These are phyloP conservation scores for Ramularia collo-cygni DNA, from an alignment of 2,329 filamentous ascomycete genomes.

Conservation along the genomic window DNA sequence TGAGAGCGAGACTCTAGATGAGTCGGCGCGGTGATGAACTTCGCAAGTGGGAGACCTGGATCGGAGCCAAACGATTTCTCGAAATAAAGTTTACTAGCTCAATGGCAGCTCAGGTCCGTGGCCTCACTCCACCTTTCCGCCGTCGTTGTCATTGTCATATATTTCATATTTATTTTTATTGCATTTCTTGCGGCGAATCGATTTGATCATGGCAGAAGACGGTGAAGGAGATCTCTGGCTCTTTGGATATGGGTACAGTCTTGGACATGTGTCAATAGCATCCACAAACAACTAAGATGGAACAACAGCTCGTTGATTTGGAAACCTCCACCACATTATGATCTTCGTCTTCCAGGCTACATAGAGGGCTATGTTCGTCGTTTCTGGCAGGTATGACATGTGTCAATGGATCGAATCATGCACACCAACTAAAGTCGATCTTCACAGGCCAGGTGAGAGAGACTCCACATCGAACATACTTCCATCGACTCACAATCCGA, in stretches of 20 bases:
- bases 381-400: conserved; percentile 83
- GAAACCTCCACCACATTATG: conserved; percentile 95
- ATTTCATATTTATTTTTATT: no score
- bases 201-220: conserved; percentile 12
- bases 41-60: no score
- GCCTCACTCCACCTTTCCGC: no score
- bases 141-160: no score
- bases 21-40: no score
- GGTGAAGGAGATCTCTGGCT: conserved; percentile 68
- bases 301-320: conserved; percentile 77
- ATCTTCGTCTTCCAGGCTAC: conserved; percentile 78
- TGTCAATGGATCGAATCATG: background rate
- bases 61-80: no score
- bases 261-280: no score
- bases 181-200: no score
- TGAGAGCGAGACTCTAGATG: conserved; percentile 3
- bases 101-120: no score
- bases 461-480: background rate
- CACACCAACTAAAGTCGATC: no score
- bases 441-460: conserved; percentile 25
- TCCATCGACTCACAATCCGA: background rate
- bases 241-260: conserved; percentile 81
- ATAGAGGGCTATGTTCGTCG: conserved; percentile 89
- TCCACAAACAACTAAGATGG: conserved; percentile 15
- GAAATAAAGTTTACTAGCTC: no score